Evolutionary conservation across 768 basidiomycete genomes (phyloP), one percentile per base, ranked within the genome.

Genomic region (Tremella fuciformis): DNA sequence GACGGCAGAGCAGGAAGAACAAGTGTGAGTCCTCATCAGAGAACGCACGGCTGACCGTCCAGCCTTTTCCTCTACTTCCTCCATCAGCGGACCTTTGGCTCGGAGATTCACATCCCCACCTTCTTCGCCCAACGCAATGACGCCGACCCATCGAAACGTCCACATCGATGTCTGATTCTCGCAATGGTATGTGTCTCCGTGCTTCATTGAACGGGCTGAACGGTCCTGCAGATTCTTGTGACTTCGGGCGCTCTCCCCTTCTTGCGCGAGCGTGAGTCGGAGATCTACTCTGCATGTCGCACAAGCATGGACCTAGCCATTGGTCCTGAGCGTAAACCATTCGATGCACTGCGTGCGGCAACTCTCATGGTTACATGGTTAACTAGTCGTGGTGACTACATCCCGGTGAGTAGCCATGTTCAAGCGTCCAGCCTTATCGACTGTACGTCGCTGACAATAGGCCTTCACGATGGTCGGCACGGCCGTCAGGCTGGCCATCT

Each of bases 311-410:
- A 64, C 21, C 18, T 37, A 21, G 63, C 63, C 1, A 38, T 60
- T 8, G 58, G 41, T 3, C 25, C 48, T 21, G 38, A 29, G 22
- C 22, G 34, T 9, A 21, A 21, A 11, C 18, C 61, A 13, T 59
- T 61, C 47, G 64, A 65, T 40, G 64, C 64, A 15, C 46, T 65
- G 15, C 53, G 64, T 25, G 58, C 64, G 38, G 64, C 53, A 13
- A 65, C 60, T 8, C 34, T 65, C 54, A 34, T 65, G 15, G 21
- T 53, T 3, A 40, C 53, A 13, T 65, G 56, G 53, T 39, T 62
- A 24, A 56, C 56, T 42, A 51, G 24, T 13, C 13, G n/a, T 8
- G 52, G 53, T 3, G 63, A 21, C 55, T 57, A 41, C 57, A 47
- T 25, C 38, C 53, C 29, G 29, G 52, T 59, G 60, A 39, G 19